Conservation (phyloP, 805 yeast species). For the Metschnikowia anglica region DNA sequence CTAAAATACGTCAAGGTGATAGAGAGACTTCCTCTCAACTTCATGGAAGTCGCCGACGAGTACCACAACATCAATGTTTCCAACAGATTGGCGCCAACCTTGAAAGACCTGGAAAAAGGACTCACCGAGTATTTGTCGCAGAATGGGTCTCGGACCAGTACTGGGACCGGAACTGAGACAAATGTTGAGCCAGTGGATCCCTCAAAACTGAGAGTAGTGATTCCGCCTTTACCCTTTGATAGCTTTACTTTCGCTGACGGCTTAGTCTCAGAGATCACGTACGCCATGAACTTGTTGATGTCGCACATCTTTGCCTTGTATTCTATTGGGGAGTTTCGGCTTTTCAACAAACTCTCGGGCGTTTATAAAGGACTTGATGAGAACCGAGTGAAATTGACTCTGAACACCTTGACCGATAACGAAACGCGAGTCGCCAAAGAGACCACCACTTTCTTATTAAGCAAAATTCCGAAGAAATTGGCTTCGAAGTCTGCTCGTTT, state of each 20-base stretch:
- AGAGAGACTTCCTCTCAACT: constrained; percentile 41
- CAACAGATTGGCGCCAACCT: constrained; percentile 32
- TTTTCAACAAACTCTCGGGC: constrained; percentile 53
- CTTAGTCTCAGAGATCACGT: constrained; percentile 55
- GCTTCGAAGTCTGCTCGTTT: constrained; percentile 42
- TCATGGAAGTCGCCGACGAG: constrained; percentile 27
- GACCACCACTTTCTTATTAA: constrained; percentile 50
- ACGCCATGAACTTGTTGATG: constrained; percentile 55
- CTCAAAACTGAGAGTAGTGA: constrained; percentile 2
- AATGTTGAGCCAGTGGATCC: background rate
- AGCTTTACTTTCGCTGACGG: constrained; percentile 41
- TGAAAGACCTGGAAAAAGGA: constrained; percentile 33
- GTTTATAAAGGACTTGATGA: constrained; percentile 60
- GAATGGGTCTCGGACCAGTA: too few species aligned
- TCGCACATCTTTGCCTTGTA: constrained; percentile 69
- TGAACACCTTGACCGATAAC: constrained; percentile 51
- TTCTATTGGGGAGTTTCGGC: constrained; percentile 66
- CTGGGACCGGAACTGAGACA: constrained; percentile 12
- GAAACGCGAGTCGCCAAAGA: constrained; percentile 52
- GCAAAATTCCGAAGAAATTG: constrained; percentile 61
- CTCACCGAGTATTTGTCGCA: too few species aligned
- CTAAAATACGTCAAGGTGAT: constrained; percentile 49
- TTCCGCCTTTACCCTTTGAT: constrained; percentile 57
- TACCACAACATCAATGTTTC: constrained; percentile 25
- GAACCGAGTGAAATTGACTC: constrained; percentile 51